Evolutionary conservation across 2,329 filamentous ascomycete genomes (phyloP).

Genomic region (Verticillium nonalfalfae): DNA sequence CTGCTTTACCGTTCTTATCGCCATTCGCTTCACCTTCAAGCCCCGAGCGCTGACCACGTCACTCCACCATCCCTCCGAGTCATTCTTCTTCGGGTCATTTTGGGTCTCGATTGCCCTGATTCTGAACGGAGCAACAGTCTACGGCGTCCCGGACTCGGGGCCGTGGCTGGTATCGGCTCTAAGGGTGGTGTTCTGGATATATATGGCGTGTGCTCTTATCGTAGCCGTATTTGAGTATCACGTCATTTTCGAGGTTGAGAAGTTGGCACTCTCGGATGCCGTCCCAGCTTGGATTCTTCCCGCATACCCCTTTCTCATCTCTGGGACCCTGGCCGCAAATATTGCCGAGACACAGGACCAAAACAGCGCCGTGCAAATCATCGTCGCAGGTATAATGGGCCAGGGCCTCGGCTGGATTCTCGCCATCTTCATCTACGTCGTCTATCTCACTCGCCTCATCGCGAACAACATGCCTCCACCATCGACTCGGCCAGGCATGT

Average conservation of each 20-base stretch:
- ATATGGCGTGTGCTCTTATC: constrained; percentile 27
- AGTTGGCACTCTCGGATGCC: constrained; percentile 39
- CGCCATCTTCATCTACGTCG: constrained; percentile 44
- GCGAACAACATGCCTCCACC: constrained; percentile 39
- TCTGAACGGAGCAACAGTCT: constrained; percentile 57
- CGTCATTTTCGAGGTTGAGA: constrained; percentile 22
- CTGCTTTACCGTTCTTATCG: constrained; percentile 44
- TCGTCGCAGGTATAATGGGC: constrained; percentile 41
- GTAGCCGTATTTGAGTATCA: constrained; percentile 20
- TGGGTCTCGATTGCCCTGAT: constrained; percentile 58
- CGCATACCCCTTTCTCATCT: constrained; percentile 47
- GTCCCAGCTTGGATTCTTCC: constrained; percentile 50
- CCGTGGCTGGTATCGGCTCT: constrained; percentile 40
- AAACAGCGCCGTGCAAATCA: constrained; percentile 38
- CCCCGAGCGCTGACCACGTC: constrained; percentile 53
- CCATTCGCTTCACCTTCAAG: constrained; percentile 50
- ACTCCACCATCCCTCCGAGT: constrained; percentile 59
- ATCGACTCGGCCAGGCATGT: constrained; percentile 44
- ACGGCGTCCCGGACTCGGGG: constrained; percentile 41
- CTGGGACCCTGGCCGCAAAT: constrained; percentile 42
- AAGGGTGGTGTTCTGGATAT: constrained; percentile 42
- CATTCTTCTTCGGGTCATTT: constrained; percentile 54
- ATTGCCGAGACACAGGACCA: constrained; percentile 39
- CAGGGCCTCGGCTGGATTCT: constrained; percentile 48
- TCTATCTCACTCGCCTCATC: constrained; percentile 45